phyloP scores from a whole-genome alignment of 1,284 basidiomycete genomes.

The Puccinia polysora region DNA sequence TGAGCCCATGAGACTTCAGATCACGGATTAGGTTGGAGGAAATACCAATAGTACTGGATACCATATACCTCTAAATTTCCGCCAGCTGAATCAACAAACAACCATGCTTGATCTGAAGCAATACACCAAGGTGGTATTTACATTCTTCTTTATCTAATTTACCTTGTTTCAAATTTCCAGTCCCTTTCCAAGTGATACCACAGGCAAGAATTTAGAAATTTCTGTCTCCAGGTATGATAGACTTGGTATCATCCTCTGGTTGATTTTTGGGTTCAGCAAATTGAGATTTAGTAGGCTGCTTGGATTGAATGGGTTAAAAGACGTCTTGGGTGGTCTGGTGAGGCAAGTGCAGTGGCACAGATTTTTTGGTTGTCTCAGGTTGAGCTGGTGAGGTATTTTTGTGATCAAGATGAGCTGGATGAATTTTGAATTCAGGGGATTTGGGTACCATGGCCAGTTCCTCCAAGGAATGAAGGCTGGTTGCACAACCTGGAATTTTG shows the following conservation, averaged over 20 bases:
- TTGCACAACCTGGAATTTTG: conserved; percentile 63
- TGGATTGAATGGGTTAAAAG: conserved; percentile 44
- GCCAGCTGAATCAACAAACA: too few species aligned
- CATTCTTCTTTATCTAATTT: too few species aligned
- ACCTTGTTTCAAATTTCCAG: conserved; percentile 66
- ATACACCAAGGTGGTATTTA: conserved; percentile 71
- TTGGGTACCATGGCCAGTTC: neutral
- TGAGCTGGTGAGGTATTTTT: conserved; percentile 44
- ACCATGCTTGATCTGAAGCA: too few species aligned
- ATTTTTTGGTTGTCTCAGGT: conserved; percentile 45
- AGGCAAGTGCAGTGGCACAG: conserved; percentile 50
- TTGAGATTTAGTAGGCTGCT: conserved; percentile 47
- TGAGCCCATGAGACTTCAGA: too few species aligned
- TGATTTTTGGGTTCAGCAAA: conserved; percentile 50
- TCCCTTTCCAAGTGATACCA: conserved; percentile 63
- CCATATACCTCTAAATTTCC: too few species aligned
- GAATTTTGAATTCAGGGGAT: too few species aligned
- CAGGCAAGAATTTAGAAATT: conserved; percentile 73
- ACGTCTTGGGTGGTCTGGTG: conserved; percentile 49
- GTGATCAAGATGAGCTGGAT: conserved; percentile 44
- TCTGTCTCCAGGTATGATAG: conserved; percentile 59
- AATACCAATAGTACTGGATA: too few species aligned
- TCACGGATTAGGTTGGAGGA: too few species aligned
- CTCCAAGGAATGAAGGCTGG: conserved; percentile 2
- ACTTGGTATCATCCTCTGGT: conserved; percentile 73